Evolutionary conservation across 1,284 basidiomycete genomes (phyloP).

Genomic region (Naganishia albida): DNA sequence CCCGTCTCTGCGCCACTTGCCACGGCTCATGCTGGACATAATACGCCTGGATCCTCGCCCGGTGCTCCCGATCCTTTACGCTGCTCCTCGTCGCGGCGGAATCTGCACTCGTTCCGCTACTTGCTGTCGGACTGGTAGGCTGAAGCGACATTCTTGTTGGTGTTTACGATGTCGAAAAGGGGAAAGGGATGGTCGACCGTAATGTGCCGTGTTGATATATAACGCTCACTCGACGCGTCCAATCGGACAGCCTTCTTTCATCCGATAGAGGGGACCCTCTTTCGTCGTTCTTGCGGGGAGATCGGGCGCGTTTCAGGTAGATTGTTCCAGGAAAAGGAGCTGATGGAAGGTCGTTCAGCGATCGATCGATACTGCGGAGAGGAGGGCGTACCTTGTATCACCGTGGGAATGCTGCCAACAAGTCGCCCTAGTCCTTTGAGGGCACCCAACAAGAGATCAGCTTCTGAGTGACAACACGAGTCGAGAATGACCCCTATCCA

Average conservation of each 20-base stretch:
- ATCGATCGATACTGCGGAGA: not conserved
- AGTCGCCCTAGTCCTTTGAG: no score
- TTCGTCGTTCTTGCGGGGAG: not conserved
- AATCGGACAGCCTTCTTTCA: not conserved
- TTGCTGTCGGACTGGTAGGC: not conserved
- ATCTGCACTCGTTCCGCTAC: not conserved
- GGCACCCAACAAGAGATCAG: no score
- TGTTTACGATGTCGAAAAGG: slow-evolving; percentile 19
- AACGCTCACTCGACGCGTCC: not conserved
- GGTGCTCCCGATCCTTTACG: slow-evolving; percentile 18
- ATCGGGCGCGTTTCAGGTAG: slow-evolving; percentile 10
- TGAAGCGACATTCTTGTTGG: slow-evolving; percentile 1
- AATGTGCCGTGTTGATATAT: slow-evolving; percentile 1
- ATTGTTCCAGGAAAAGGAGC: not conserved
- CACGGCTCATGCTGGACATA: slow-evolving; percentile 23
- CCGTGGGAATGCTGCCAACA: no score
- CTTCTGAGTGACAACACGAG: no score
- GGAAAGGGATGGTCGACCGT: slow-evolving; percentile 1
- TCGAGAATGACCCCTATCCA: no score
- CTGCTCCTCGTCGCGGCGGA: slow-evolving; percentile 7
- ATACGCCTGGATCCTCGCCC: slow-evolving; percentile 19
- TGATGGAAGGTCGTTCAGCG: slow-evolving; percentile 6
- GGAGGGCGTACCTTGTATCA: not conserved
- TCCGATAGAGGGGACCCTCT: not conserved
- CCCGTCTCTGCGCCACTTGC: slow-evolving; percentile 5